A percentile compares a stretch with the other conserved stretches of the same genome.
Conservation (phyloP, 2,329 filamentous ascomycete genomes). For the Colletotrichum sp. region DNA sequence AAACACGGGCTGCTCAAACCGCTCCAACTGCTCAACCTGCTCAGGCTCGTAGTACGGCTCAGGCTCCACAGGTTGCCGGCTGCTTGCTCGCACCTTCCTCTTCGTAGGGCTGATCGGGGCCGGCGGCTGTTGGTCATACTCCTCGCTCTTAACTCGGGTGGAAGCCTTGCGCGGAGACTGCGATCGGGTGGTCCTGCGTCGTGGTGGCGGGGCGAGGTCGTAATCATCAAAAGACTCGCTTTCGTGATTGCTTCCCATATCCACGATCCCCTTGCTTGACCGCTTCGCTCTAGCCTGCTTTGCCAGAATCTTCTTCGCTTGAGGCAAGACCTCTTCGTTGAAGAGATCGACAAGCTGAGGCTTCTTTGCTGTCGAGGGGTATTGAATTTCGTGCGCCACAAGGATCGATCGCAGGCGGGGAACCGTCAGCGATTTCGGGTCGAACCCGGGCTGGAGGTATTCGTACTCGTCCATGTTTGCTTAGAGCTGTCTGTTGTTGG, state of each 20-base stretch:
- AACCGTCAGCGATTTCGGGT: slow-evolving; percentile 82
- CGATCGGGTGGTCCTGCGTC: slow-evolving; percentile 55
- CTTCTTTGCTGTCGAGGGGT: slow-evolving; percentile 92
- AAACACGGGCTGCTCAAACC: slow-evolving; percentile 35
- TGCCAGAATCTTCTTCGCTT: slow-evolving; percentile 77
- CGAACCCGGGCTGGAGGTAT: slow-evolving; percentile 88
- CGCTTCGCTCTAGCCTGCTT: slow-evolving; percentile 81
- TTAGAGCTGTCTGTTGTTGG: background rate
- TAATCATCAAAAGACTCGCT: slow-evolving; percentile 68
- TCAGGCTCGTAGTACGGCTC: slow-evolving; percentile 53
- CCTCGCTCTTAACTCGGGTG: slow-evolving; percentile 57
- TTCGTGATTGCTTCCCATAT: slow-evolving; percentile 70
- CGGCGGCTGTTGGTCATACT: slow-evolving; percentile 43
- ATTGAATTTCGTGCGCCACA: slow-evolving; percentile 84
- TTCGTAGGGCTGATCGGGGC: slow-evolving; percentile 53
- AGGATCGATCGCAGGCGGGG: slow-evolving; percentile 90
- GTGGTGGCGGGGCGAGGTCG: slow-evolving; percentile 54
- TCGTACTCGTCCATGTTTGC: slow-evolving; percentile 68
- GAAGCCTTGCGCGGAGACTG: slow-evolving; percentile 61
- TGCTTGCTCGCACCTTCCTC: slow-evolving; percentile 58
- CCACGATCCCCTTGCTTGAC: slow-evolving; percentile 83
- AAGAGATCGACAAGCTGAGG: slow-evolving; percentile 85
- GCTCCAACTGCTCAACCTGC: background rate
- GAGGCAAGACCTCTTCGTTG: slow-evolving; percentile 77
- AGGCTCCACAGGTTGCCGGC: slow-evolving; percentile 56